Evolutionary conservation across 805 yeast species (phyloP), one percentile per base, ranked within the genome.

Genomic region (Candida nanaspora): DNA sequence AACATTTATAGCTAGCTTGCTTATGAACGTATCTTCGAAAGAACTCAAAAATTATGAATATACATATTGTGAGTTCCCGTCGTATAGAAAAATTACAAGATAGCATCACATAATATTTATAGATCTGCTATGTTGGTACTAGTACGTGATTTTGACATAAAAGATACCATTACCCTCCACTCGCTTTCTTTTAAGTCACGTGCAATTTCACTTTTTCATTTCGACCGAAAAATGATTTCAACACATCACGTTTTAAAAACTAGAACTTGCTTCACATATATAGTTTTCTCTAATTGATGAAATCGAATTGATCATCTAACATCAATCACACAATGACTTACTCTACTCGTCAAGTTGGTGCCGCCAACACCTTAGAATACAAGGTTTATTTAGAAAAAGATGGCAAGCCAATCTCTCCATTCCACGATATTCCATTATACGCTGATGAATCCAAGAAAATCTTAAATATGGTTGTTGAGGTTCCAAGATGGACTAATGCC

Each of bases 401-500:
- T 63, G 98, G 98, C 44, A 84, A 87, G 71, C 87, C 89, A 53
- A 79, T 93, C 48, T 89, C 97, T 48, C 86, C 98, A 41, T 88
- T 91, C 86, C 98, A 93, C 62, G 94, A 84, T 61, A 79, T 85
- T 50, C 93, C 94, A 48, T 76, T 93, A 63, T 89, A 82, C 59
- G 97, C 98, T 56, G 93, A 91, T 68, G 86, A 87, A 63, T 89
- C 86, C 61, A 84, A 86, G 72, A 81, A 89, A 57, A 76, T 89
- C 55, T 72, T 84, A 52, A 85, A 84, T 76, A 57, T 61, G 62
- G 49, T 93, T 55, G 97, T 93, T 48, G 98, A 93, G 70, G 88
- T 93, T 51, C 98, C 98, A 62, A 84, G 98, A 68, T 91, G 97
- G 97, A 77, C 95, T 59, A 93, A 93, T 63, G 98, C 97, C 50